These are phyloP conservation scores for Roridomyces roridus DNA, from an alignment of 768 basidiomycete species.

Conservation along the genomic window DNA sequence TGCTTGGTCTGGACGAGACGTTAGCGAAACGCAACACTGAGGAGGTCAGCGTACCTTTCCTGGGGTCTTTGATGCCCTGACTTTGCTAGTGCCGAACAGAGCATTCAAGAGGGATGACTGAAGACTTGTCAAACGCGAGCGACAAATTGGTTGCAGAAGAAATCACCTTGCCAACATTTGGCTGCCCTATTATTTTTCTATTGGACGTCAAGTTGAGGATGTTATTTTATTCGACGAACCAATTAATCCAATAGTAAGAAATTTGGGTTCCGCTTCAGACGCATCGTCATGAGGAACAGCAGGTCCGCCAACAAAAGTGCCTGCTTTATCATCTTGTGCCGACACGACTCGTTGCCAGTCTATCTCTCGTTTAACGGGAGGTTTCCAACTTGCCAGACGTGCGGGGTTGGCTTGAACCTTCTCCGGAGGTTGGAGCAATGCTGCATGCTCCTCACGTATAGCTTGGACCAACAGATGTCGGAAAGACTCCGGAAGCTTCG, in stretches of 20 bases:
- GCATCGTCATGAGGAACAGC: constrained; percentile 37
- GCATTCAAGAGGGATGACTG: constrained; percentile 91
- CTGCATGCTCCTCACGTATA: constrained; percentile 68
- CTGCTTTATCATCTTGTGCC: constrained; percentile 51
- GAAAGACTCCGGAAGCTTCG: constrained; percentile 71
- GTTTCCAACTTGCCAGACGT: constrained; percentile 65
- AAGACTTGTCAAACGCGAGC: not conserved
- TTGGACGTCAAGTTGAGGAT: not conserved
- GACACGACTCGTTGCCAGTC: constrained; percentile 75
- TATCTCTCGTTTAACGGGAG: constrained; percentile 65
- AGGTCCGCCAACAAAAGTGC: constrained; percentile 50
- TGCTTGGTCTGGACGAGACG: constrained; percentile 76
- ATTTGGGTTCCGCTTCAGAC: constrained; percentile 53
- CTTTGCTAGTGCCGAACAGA: constrained; percentile 78
- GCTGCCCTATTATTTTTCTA: constrained; percentile 68
- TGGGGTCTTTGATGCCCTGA: constrained; percentile 84
- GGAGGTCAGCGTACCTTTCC: constrained; percentile 79
- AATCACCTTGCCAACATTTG: constrained; percentile 80
- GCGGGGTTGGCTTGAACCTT: constrained; percentile 54
- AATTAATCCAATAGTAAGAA: constrained; percentile 83
- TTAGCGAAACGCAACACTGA: not conserved
- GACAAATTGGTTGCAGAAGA: not conserved
- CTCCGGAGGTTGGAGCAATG: constrained; percentile 72
- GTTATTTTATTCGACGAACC: constrained; percentile 45
- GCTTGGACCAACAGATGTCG: constrained; percentile 68